Conservation (phyloP, 2,329 filamentous ascomycete genomes). For the Zymoseptoria brevis region DNA sequence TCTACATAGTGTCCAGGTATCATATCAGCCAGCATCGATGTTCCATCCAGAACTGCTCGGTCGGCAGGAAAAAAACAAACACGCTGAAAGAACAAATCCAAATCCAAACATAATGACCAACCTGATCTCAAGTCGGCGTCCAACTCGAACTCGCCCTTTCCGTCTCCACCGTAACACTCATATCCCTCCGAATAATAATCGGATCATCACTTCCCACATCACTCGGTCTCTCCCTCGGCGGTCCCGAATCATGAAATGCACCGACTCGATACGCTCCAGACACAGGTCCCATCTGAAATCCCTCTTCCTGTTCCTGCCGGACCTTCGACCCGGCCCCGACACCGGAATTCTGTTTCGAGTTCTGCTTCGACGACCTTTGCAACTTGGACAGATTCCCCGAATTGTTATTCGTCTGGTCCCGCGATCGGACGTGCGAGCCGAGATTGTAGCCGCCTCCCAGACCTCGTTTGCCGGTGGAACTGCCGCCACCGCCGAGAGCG, state of each 20-base stretch:
- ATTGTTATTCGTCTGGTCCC: conserved; percentile 2
- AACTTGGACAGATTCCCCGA: not conserved
- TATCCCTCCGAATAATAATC: conserved; percentile 18
- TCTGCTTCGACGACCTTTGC: not conserved
- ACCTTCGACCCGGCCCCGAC: not conserved
- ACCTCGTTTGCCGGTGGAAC: conserved; percentile 10
- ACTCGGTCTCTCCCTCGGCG: conserved; percentile 9
- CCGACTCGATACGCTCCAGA: conserved; percentile 14
- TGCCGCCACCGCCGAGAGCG: conserved; percentile 16
- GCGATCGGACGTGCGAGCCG: conserved; percentile 9
- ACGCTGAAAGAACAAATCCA: not conserved
- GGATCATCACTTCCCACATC: conserved; percentile 16
- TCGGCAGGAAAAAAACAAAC: not conserved
- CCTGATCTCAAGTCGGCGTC: not conserved
- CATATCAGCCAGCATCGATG: no score
- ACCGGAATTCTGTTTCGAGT: conserved; percentile 1
- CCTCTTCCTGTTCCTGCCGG: conserved; percentile 6
- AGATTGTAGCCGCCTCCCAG: conserved; percentile 17
- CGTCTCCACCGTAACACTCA: conserved; percentile 15
- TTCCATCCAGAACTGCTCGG: not conserved
- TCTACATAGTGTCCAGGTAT: no score
- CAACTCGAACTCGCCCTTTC: conserved; percentile 6
- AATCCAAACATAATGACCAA: not conserved
- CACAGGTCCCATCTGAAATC: conserved; percentile 9
- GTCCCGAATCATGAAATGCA: conserved; percentile 12